These are phyloP conservation scores for Wickerhamomyces sp. DNA, from an alignment of 1,139 yeast genomes.

Conservation along the genomic window DNA sequence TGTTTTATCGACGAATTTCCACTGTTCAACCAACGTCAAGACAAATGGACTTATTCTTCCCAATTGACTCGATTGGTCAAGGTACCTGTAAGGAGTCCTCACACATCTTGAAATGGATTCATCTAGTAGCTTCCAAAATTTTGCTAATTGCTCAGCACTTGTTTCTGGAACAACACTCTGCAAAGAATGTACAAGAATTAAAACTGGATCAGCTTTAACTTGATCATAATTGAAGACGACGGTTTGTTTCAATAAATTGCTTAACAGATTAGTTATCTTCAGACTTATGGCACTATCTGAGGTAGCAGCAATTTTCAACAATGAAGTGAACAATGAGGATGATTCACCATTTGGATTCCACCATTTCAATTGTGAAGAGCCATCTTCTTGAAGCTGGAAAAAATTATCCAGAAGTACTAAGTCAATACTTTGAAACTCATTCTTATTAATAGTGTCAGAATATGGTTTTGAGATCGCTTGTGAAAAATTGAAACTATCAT, in stretches of 20 bases:
- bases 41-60: conserved; percentile 58
- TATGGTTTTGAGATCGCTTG: conserved; percentile 28
- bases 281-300: conserved; percentile 30
- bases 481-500: conserved; percentile 28
- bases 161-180: conserved; percentile 16
- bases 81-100: conserved; percentile 76
- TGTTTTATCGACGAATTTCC: conserved; percentile 46
- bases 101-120: conserved; percentile 69
- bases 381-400: conserved; percentile 34
- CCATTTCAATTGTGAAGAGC: conserved; percentile 52
- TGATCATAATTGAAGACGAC: conserved; percentile 44
- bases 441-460: conserved; percentile 27
- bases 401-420: conserved; percentile 48
- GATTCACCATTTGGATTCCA: conserved; percentile 44
- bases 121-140: conserved; percentile 61
- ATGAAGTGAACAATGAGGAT: conserved; percentile 55
- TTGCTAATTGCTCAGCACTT: conserved; percentile 16
- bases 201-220: conserved; percentile 40
- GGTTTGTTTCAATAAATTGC: conserved; percentile 38
- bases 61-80: conserved; percentile 53
- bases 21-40: conserved; percentile 69
- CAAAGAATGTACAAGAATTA: conserved; percentile 40
- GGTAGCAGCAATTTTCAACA: conserved; percentile 45
- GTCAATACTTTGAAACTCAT: conserved; percentile 42
- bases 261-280: conserved; percentile 37